Conservation (phyloP, 2,329 filamentous ascomycete genomes). For the Colletotrichum neosansevieriae region DNA sequence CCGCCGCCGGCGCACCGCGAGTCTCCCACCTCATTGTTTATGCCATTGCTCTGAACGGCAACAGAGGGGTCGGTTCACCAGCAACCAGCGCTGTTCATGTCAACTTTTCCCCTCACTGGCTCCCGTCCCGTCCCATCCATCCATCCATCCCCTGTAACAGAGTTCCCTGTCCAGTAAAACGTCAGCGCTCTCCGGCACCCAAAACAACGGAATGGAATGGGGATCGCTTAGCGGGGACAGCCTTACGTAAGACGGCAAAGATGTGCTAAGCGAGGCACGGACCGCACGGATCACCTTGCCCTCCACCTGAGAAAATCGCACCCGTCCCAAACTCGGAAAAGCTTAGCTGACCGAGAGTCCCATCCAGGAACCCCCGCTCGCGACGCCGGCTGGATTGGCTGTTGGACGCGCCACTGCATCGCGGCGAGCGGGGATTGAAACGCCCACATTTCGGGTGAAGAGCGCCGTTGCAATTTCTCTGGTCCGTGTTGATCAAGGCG, state of each 20-base stretch:
- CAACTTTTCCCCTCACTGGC: slow-evolving; percentile 18
- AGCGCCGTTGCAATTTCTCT: neutral
- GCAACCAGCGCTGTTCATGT: slow-evolving; percentile 37
- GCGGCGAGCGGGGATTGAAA: slow-evolving; percentile 17
- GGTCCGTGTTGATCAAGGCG: neutral
- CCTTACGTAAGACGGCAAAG: neutral
- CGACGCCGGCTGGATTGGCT: slow-evolving; percentile 14
- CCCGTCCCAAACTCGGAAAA: neutral
- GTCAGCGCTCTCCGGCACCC: slow-evolving; percentile 13
- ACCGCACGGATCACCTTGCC: neutral
- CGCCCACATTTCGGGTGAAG: slow-evolving; percentile 8
- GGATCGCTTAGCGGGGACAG: too few species aligned
- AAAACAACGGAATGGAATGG: slow-evolving; percentile 11
- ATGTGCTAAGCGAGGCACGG: slow-evolving; percentile 15
- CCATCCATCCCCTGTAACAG: neutral
- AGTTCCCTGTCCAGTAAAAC: slow-evolving; percentile 34
- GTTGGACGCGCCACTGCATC: slow-evolving; percentile 10
- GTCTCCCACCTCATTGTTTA: slow-evolving; percentile 25
- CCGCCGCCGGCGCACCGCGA: too few species aligned
- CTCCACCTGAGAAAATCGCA: slow-evolving; percentile 14
- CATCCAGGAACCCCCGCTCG: slow-evolving; percentile 28
- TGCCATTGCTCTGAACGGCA: neutral
- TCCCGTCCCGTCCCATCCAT: neutral
- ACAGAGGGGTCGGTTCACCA: slow-evolving; percentile 36
- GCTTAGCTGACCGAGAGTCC: neutral